Percentiles rank a stretch among this genome's conserved stretches.
phyloP scores from a whole-genome alignment of 495 filamentous ascomycete species.

The Filosporella fistucella region DNA sequence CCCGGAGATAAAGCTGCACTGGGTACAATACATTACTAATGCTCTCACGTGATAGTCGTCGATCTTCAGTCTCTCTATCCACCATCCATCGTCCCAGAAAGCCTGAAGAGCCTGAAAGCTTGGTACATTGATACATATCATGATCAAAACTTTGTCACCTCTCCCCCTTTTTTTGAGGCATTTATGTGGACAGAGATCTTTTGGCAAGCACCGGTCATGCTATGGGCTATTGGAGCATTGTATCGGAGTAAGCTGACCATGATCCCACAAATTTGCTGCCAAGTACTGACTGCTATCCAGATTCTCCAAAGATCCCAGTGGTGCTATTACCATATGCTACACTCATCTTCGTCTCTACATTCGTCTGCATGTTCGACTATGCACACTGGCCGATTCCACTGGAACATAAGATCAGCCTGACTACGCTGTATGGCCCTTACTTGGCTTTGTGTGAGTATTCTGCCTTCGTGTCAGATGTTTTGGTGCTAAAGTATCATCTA shows the following conservation, averaged over 20 bases:
- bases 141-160: conserved; percentile 69
- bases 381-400: conserved; percentile 24
- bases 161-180: conserved; percentile 65
- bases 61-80: conserved; percentile 67
- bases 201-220: conserved; percentile 62
- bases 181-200: conserved; percentile 67
- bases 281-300: conserved; percentile 27
- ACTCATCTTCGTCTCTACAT: conserved; percentile 67
- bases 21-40: no score
- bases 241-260: conserved; percentile 37
- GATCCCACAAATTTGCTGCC: neutral
- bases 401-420: conserved; percentile 13
- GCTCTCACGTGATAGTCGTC: conserved; percentile 43
- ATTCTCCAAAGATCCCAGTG: conserved; percentile 55
- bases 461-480: neutral
- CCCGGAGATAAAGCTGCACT: no score
- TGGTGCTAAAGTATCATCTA: neutral
- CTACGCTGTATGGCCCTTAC: conserved; percentile 20
- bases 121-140: conserved; percentile 66
- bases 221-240: conserved; percentile 58
- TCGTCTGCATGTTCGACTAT: conserved; percentile 57
- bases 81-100: conserved; percentile 39
- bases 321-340: conserved; percentile 65
- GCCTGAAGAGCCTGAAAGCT: conserved; percentile 45
- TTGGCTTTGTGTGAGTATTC: conserved; percentile 16